These are phyloP conservation scores for Yamadazyma taylorii DNA, from an alignment of 1,139 yeast genomes.

Conservation along the genomic window DNA sequence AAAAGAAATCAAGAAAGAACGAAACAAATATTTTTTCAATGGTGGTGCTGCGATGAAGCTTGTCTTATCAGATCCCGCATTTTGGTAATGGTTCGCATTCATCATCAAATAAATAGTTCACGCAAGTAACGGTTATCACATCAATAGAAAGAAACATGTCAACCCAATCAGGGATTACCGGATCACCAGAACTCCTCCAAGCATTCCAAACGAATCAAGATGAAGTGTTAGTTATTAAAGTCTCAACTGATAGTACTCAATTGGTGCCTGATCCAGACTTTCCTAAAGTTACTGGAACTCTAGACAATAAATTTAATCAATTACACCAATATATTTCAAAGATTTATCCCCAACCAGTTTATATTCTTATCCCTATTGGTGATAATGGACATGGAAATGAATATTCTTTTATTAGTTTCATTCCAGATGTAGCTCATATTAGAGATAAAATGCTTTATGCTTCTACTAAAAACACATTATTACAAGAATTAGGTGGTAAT, in stretches of 20 bases:
- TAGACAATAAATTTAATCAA: slow-evolving; percentile 34
- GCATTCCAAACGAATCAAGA: slow-evolving; percentile 24
- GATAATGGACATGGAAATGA: slow-evolving; percentile 18
- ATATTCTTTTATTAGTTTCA: slow-evolving; percentile 70
- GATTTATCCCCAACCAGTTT: slow-evolving; percentile 55
- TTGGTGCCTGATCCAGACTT: slow-evolving; percentile 42
- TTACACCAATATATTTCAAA: slow-evolving; percentile 33
- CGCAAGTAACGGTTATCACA: no score
- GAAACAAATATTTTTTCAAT: no score
- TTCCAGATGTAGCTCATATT: slow-evolving; percentile 84
- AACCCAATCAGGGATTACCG: slow-evolving; percentile 67
- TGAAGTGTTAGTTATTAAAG: slow-evolving; percentile 37
- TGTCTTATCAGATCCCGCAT: slow-evolving; percentile 2
- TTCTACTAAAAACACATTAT: slow-evolving; percentile 74
- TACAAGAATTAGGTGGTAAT: slow-evolving; percentile 70
- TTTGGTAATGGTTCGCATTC: not conserved
- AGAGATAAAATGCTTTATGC: slow-evolving; percentile 92
- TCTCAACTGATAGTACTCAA: slow-evolving; percentile 47
- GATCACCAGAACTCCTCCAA: slow-evolving; percentile 43
- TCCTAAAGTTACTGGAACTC: slow-evolving; percentile 21
- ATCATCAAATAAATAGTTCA: not conserved
- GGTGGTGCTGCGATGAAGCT: no score
- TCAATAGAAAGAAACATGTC: slow-evolving; percentile 59
- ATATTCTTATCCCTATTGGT: slow-evolving; percentile 47
- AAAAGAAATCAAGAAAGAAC: no score